Evolutionary conservation across 2,329 filamentous ascomycete genomes (phyloP), one percentile per base, ranked within the genome.

Genomic region (Trichoderma harzianum): DNA sequence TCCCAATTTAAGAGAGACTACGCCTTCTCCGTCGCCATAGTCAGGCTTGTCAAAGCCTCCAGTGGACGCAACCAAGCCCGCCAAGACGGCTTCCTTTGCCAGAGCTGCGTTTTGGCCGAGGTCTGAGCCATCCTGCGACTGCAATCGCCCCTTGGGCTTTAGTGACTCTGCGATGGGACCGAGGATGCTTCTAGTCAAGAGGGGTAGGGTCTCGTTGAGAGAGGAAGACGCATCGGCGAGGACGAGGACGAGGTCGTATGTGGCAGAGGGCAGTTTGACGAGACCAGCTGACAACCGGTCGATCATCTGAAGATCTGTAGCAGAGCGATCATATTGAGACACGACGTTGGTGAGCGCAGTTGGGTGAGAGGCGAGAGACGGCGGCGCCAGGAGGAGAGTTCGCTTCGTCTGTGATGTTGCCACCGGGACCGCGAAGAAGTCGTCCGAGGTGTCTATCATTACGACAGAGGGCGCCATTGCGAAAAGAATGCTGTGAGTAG

Each of bases 221-320:
- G 69, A 71, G 18, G 72, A 71, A 18, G 72, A 62, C 16, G 72
- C 87, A 81, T 95, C 93, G 74, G 93, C 92, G 74, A 98, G 90
- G 69, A 99, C 87, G 62, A 98, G 88, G 57, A 98, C 88, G 57
- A 92, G 83, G 80, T 97, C 93, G 85, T 99, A 99, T 69, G 93
- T 92, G 63, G 89, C 84, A 69, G 88, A 76, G 1, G 95, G 92
- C 0, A 99, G 90, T 8, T 90, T 85, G 71, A 96, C 93, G 47
- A 97, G 86, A 73, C 94, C 94, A 43, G 93, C 89, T 2, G 93
- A 90, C 53, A 99, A 88, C 66, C 96, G 93, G 84, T 99, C 96
- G 73, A 99, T 92, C 96, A 99, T 99, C 82, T 98, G 96, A 68
- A 99, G 87, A 79, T 99, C 96, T 74, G 94, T 95, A 60, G 88